Conservation (phyloP, 164 flowering plant species). For the Magnolia kwangsiensis region DNA sequence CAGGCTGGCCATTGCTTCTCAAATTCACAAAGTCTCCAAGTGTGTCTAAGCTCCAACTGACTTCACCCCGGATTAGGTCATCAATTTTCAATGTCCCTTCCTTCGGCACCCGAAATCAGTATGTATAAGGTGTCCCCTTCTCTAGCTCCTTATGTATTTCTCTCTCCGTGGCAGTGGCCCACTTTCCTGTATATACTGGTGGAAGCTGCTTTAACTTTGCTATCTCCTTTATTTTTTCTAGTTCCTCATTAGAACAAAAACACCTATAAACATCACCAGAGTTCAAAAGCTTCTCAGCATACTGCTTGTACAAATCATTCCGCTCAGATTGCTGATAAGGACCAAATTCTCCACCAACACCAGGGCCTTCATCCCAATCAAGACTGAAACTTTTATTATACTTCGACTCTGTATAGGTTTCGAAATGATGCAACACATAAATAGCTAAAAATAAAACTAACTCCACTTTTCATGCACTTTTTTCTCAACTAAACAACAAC, state of each 20-base stretch:
- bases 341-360: slow-evolving; percentile 83
- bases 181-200: slow-evolving; percentile 88
- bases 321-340: slow-evolving; percentile 96
- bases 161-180: slow-evolving; percentile 71
- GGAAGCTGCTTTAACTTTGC: slow-evolving; percentile 77
- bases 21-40: slow-evolving; percentile 94
- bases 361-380: too few species aligned
- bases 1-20: slow-evolving; percentile 97
- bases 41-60: slow-evolving; percentile 79
- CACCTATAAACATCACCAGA: slow-evolving; percentile 88
- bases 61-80: slow-evolving; percentile 92
- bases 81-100: slow-evolving; percentile 73
- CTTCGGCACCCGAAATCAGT: slow-evolving; percentile 87
- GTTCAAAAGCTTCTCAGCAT: slow-evolving; percentile 71
- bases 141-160: slow-evolving; percentile 73
- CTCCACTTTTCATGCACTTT: too few species aligned
- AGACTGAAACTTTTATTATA: too few species aligned
- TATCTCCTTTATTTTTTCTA: slow-evolving; percentile 85
- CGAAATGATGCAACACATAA: too few species aligned
- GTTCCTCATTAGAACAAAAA: slow-evolving; percentile 93
- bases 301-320: slow-evolving; percentile 71
- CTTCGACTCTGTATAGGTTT: too few species aligned
- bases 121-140: slow-evolving; percentile 87
- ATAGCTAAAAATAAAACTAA: too few species aligned
- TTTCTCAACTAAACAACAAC: too few species aligned